A percentile compares a stretch with the other conserved stretches of the same genome.
Conservation (phyloP, 2,329 filamentous ascomycete species). For the Aspergillus niger region DNA sequence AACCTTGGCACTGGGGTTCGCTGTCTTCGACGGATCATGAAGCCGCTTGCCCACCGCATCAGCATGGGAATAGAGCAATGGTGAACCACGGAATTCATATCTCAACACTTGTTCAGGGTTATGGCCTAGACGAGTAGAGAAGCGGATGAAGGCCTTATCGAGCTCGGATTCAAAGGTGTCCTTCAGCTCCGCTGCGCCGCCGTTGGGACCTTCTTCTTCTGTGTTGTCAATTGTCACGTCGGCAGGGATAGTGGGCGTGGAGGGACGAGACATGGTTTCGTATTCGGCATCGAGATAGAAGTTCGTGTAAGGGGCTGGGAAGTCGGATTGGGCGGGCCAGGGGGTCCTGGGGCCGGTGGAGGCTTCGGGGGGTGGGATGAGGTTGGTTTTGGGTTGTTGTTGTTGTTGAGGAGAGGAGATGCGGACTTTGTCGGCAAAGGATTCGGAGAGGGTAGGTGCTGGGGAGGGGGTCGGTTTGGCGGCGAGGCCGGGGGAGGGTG, state of each 20-base stretch:
- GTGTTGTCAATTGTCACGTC: slow-evolving; percentile 49
- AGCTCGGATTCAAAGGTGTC: slow-evolving; percentile 75
- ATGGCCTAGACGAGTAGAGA: slow-evolving; percentile 74
- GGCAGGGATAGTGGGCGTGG: slow-evolving; percentile 52
- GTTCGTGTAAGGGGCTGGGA: slow-evolving; percentile 71
- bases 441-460: slow-evolving; percentile 68
- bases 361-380: slow-evolving; percentile 32
- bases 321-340: slow-evolving; percentile 70
- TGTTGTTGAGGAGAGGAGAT: slow-evolving; percentile 47
- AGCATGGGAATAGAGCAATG: slow-evolving; percentile 76
- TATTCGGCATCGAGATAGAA: slow-evolving; percentile 90
- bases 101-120: slow-evolving; percentile 81
- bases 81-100: slow-evolving; percentile 73
- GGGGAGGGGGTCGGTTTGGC: slow-evolving; percentile 39
- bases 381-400: slow-evolving; percentile 18
- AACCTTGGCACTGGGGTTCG: slow-evolving; percentile 27
- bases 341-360: slow-evolving; percentile 59
- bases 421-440: slow-evolving; percentile 71
- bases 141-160: slow-evolving; percentile 76
- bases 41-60: slow-evolving; percentile 74
- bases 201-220: slow-evolving; percentile 34
- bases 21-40: slow-evolving; percentile 23
- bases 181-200: slow-evolving; percentile 52
- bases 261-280: slow-evolving; percentile 70
- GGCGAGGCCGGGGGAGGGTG: slow-evolving; percentile 13